Conservation (phyloP, 306 rosid species). For the Casuarina equisetifolia region DNA sequence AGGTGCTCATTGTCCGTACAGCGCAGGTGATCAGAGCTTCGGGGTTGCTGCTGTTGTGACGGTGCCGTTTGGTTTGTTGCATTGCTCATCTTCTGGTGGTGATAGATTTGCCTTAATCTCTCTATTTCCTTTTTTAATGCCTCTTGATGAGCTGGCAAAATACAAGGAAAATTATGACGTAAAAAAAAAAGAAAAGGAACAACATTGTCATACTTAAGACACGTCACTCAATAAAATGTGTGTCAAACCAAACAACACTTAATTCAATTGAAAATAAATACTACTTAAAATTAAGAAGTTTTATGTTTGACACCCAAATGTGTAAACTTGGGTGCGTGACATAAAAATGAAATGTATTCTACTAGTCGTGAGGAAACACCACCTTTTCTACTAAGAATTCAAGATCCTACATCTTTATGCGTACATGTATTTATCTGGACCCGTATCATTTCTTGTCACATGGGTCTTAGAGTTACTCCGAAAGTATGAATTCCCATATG, state of each 20-base stretch:
- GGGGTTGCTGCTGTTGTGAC: slow-evolving; percentile 27
- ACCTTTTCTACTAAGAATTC: too few species aligned
- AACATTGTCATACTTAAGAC: neutral
- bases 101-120: slow-evolving; percentile 81
- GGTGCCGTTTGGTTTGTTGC: slow-evolving; percentile 34
- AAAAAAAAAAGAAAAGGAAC: neutral
- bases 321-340: too few species aligned
- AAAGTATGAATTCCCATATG: neutral
- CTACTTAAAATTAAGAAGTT: too few species aligned
- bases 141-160: slow-evolving; percentile 78
- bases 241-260: too few species aligned
- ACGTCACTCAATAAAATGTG: too few species aligned
- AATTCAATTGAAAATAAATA: too few species aligned
- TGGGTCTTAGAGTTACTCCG: neutral
- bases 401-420: too few species aligned
- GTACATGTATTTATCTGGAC: too few species aligned
- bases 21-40: slow-evolving; percentile 30
- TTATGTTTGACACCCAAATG: too few species aligned
- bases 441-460: neutral
- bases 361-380: too few species aligned
- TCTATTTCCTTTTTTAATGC: slow-evolving; percentile 91
- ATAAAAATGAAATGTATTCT: too few species aligned
- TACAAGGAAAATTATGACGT: neutral
- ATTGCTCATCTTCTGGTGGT: slow-evolving; percentile 60
- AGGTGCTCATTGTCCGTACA: slow-evolving; percentile 45